Evolutionary conservation across 768 basidiomycete species (phyloP), one percentile per base, ranked within the genome.

Genomic region (Hericium rajendrae): DNA sequence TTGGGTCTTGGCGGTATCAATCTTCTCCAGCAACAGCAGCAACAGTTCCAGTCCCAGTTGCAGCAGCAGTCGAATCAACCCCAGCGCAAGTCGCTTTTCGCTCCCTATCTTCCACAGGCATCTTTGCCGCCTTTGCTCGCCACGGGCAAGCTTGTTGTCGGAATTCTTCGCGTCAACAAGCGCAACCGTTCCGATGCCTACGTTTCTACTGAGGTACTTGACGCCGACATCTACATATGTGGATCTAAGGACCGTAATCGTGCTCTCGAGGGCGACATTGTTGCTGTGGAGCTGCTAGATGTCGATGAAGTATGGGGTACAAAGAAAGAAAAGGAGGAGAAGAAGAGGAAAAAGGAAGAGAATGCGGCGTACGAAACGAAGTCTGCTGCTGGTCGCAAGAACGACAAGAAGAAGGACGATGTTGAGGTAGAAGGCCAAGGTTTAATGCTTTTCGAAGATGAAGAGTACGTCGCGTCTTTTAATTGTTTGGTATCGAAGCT

Each of bases 311-410:
- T 97, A 13, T 91, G 91, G 91, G 88, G 90, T 9, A 97, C 97
- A 5, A 99, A 99, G 80, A 99, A 99, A 74, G 97, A 99, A 76
- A 99, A 99, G 75, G 97, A 98, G 71, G 97, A 98, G 77, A 99
- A 99, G 86, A 98, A 99, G 77, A 81, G 95, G 67, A 98, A 98
- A 76, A 99, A 99, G 81, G 97, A 98, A 74, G 97, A 98, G 74
- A 97, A 94, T 68, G 86, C 93, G 28, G 91, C 94, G 0, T 97
- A 94, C 70, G 95, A 98, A 66, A 68, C 86, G 56, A 91, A 86
- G 70, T 78, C 84, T 6, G 77, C 73, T 46, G 80, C 76, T 38
- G 87, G 85, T 58, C 83, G 91, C 64, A 94, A 91, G 73, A 91
- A 94, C 66, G 95, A 98, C 76, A 99, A 99, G 84, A 98, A 98